These are phyloP conservation scores for Gaillardinia entomophila DNA, from an alignment of 805 yeast species.

Conservation along the genomic window DNA sequence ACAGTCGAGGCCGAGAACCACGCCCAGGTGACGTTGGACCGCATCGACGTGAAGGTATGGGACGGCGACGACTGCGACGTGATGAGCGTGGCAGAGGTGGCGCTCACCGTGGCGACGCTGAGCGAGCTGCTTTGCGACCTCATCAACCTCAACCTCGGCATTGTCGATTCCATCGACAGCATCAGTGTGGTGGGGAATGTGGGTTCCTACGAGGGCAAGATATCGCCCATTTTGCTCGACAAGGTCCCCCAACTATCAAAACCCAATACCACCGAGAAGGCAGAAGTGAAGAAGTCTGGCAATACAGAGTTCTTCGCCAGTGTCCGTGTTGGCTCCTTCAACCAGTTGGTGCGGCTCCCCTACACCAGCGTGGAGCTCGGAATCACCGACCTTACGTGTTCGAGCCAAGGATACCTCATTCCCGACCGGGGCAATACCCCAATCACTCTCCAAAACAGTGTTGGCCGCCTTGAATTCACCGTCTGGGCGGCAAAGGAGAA, in stretches of 20 bases:
- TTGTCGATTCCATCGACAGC: slow-evolving; percentile 3
- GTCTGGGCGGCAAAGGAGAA: slow-evolving; percentile 4
- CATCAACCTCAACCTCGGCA: slow-evolving; percentile 4
- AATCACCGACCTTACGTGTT: neutral
- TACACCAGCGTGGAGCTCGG: neutral
- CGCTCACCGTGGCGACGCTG: neutral
- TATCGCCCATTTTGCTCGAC: slow-evolving; percentile 10
- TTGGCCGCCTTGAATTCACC: slow-evolving; percentile 1
- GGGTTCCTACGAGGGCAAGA: slow-evolving; percentile 12
- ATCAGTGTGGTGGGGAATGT: slow-evolving; percentile 8
- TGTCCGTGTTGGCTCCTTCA: slow-evolving; percentile 6
- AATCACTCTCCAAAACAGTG: slow-evolving; percentile 1
- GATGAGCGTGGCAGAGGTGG: slow-evolving; percentile 7
- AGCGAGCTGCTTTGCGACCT: slow-evolving; percentile 3
- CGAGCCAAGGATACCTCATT: neutral
- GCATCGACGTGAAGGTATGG: neutral
- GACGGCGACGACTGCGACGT: slow-evolving; percentile 10
- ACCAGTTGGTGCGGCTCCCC: slow-evolving; percentile 1
- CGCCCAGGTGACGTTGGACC: neutral
- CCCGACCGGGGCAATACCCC: neutral
- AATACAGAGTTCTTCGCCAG: neutral
- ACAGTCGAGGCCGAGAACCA: neutral
- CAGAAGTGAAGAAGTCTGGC: neutral
- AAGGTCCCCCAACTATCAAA: slow-evolving; percentile 9
- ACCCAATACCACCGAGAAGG: too few relatives aligned